Evolutionary conservation across 1,284 basidiomycete species (phyloP).

Genomic region (Golubevia sp.): DNA sequence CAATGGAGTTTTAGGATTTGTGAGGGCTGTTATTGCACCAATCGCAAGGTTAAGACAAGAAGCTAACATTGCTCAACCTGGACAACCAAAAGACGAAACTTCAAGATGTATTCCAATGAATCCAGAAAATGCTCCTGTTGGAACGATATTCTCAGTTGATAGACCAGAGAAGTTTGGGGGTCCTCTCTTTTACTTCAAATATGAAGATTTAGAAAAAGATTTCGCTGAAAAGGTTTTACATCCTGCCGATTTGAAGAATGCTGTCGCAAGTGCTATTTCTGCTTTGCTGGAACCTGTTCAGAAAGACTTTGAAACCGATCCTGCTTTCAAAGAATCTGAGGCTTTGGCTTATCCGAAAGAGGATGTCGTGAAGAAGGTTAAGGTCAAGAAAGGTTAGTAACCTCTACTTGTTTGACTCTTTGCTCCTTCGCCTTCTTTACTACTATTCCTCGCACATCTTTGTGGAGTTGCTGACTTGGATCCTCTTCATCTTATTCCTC

Average conservation of each 20-base stretch:
- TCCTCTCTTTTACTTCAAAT: constrained; percentile 74
- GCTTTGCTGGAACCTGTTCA: constrained; percentile 82
- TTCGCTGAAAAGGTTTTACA: constrained; percentile 80
- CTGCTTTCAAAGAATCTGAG: constrained; percentile 81
- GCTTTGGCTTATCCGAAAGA: constrained; percentile 77
- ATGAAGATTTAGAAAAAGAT: constrained; percentile 74
- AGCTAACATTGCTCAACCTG: not conserved
- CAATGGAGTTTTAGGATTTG: constrained; percentile 90
- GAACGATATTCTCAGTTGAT: constrained; percentile 79
- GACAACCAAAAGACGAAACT: not conserved
- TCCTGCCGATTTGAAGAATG: constrained; percentile 85
- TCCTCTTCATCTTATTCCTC: no score
- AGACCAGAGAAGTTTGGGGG: constrained; percentile 84
- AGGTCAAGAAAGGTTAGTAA: constrained; percentile 32
- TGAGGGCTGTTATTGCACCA: constrained; percentile 85
- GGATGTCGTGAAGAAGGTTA: constrained; percentile 41
- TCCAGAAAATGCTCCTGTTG: constrained; percentile 67
- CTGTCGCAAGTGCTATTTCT: constrained; percentile 77
- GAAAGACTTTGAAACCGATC: constrained; percentile 73
- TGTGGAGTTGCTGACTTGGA: no score
- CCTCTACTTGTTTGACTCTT: no score
- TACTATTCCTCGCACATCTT: no score
- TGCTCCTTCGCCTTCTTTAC: no score
- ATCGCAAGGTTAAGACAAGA: constrained; percentile 66
- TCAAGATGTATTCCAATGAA: not conserved